Evolutionary conservation across 2,329 filamentous ascomycete species (phyloP).

Genomic region (Diaporthe sp.): DNA sequence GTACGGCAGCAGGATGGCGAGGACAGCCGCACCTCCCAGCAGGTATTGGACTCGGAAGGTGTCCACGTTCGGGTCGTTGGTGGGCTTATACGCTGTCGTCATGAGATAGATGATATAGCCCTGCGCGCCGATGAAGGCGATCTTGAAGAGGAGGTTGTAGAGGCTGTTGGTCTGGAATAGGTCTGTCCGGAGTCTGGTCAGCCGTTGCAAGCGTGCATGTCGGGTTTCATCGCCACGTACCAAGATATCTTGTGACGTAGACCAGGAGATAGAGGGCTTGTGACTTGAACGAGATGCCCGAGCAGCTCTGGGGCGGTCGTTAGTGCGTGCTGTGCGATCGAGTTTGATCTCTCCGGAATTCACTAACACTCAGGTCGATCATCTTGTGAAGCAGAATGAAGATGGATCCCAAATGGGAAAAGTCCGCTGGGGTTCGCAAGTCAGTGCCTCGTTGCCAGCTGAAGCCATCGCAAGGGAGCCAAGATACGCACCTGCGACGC

Average conservation of each 20-base stretch:
- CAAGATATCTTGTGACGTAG: constrained; percentile 93
- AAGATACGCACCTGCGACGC: constrained; percentile 65
- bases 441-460: constrained; percentile 30
- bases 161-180: constrained; percentile 86
- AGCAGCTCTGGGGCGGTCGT: constrained; percentile 80
- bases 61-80: constrained; percentile 95
- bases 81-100: constrained; percentile 97
- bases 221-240: constrained; percentile 58
- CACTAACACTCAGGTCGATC: constrained; percentile 86
- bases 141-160: constrained; percentile 97
- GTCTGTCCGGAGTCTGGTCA: constrained; percentile 65
- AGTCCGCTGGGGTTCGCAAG: constrained; percentile 76
- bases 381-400: constrained; percentile 98
- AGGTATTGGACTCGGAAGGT: constrained; percentile 98
- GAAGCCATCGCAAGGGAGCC: constrained; percentile 37
- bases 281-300: constrained; percentile 98
- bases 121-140: constrained; percentile 91
- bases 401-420: constrained; percentile 95
- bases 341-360: not conserved
- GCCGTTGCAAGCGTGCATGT: constrained; percentile 30
- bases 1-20: constrained; percentile 88
- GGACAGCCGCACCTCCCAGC: constrained; percentile 81
- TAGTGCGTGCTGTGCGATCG: constrained; percentile 36
- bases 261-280: constrained; percentile 95
- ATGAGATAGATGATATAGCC: constrained; percentile 98